Evolutionary conservation across 129 eudicot species (phyloP), one percentile per base, ranked within the genome.

Genomic region (Rutidosis leptorrhynchoides): DNA sequence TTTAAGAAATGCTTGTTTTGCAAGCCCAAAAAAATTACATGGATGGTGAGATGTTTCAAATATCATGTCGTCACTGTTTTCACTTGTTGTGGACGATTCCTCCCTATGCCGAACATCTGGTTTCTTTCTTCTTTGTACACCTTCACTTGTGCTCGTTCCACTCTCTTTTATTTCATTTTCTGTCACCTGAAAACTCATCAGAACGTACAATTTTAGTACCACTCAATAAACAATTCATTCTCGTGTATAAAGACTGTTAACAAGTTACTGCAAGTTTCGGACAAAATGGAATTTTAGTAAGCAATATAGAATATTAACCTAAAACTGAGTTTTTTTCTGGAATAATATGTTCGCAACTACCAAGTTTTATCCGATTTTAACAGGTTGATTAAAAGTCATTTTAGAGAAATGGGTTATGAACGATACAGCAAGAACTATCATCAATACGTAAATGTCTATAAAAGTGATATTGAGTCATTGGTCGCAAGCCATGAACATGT

Each of bases 1-100:
- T 80, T 87, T 84, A 29, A 87, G 88, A 10, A 87, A 82, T 1
- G 86, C 95, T 75, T 87, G 79, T 66, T 78, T 87, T 40, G 95
- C 95, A 27, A 79, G 32, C 64, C 81, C 86, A 73, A 87, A 29
- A 58, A 77, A 74, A 70, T 82, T 35, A 76, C 90, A 87, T 15
- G 95, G 90, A 37, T 87, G 90, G 64, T 62, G 68, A 8, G 83
- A 33, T 6, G 67, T 80, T 45, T 75, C 70, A 12, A 70, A 68
- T 6, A 68, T 42, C 56, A 63, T 57, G 45, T 8, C 46, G 45
- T 8, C 46, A 29, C 54, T 37, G 27, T 72, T 28, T 23, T 54
- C 74, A 20, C 63, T 80, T 53, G 58, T 72, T 5, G 62, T 30
- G 26, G 77, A 70, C 5, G 78, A 59, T 22, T 59, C 81, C 37